Conservation (phyloP, 139 green algal species). For the Picochlorum sp. region DNA sequence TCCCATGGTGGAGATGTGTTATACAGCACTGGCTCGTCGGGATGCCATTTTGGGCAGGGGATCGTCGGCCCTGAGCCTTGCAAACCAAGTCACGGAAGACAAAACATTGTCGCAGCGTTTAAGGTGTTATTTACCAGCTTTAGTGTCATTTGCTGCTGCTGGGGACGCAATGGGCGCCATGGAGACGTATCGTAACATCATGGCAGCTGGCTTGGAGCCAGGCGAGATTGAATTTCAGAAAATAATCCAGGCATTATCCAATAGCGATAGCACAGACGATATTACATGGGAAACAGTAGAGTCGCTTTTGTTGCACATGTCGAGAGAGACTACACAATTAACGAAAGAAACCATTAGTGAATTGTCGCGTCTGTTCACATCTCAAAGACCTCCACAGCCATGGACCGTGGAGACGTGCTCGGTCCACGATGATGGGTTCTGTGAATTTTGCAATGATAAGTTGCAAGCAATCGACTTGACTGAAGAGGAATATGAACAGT, state of each 20-base stretch:
- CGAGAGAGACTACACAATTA: conserved; percentile 52
- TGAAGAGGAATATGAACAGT: conserved; percentile 59
- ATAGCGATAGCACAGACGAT: conserved; percentile 3
- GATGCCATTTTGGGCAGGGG: conserved; percentile 28
- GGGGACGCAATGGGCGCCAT: conserved; percentile 27
- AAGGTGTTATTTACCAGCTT: conserved; percentile 40
- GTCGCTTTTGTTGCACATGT: conserved; percentile 31
- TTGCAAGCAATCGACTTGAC: conserved; percentile 45
- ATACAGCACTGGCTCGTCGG: conserved; percentile 25
- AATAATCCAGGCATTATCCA: conserved; percentile 46
- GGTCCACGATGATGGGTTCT: conserved; percentile 5
- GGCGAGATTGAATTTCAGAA: conserved; percentile 13
- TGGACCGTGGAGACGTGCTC: conserved; percentile 5
- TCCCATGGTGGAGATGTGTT: conserved; percentile 19
- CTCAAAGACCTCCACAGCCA: conserved; percentile 14
- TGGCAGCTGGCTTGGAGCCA: conserved; percentile 15
- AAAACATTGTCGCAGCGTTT: conserved; percentile 17
- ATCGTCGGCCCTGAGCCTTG: conserved; percentile 28
- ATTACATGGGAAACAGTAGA: conserved; percentile 21
- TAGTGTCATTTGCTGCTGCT: conserved; percentile 30
- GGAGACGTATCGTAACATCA: conserved; percentile 25
- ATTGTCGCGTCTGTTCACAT: conserved; percentile 15
- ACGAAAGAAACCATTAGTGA: conserved; percentile 30
- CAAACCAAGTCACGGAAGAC: conserved; percentile 15
- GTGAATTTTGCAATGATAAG: conserved; percentile 9